Conservation (phyloP, 129 eudicot genomes). For the Pittosporum tobira region DNA sequence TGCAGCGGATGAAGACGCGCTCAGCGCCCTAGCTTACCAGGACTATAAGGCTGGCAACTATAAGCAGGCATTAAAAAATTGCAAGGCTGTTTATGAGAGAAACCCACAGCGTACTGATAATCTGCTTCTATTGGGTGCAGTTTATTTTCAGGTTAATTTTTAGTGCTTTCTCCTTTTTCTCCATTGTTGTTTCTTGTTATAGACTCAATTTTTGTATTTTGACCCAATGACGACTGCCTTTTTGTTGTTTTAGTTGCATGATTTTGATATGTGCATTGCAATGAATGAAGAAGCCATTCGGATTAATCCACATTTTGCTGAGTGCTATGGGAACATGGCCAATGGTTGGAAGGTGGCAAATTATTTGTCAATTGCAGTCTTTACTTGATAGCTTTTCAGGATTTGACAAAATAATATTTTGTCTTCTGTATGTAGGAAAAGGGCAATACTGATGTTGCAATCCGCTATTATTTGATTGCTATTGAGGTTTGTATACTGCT, state of each 20-base stretch:
- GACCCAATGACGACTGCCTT: constrained; percentile 4
- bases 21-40: constrained; percentile 64
- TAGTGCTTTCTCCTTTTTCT: neutral
- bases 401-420: constrained; percentile 2
- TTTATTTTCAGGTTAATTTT: constrained; percentile 95
- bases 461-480: constrained; percentile 78
- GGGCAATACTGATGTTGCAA: constrained; percentile 90
- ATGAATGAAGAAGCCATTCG: constrained; percentile 91
- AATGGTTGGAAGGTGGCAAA: constrained; percentile 89
- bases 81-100: constrained; percentile 77
- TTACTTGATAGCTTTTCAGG: neutral
- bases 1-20: constrained; percentile 60
- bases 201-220: neutral
- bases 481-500: constrained; percentile 62
- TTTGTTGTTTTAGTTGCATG: constrained; percentile 55
- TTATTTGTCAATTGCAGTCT: neutral
- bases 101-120: constrained; percentile 79
- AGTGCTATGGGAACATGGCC: constrained; percentile 99
- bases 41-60: constrained; percentile 83
- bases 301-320: constrained; percentile 84
- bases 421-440: constrained; percentile 69
- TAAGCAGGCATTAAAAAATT: constrained; percentile 82
- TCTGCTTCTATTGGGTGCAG: constrained; percentile 84
- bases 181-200: constrained; percentile 10
- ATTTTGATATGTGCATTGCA: constrained; percentile 73